Evolutionary conservation across 2,329 filamentous ascomycete genomes (phyloP).

Genomic region (Fusarium illudens): DNA sequence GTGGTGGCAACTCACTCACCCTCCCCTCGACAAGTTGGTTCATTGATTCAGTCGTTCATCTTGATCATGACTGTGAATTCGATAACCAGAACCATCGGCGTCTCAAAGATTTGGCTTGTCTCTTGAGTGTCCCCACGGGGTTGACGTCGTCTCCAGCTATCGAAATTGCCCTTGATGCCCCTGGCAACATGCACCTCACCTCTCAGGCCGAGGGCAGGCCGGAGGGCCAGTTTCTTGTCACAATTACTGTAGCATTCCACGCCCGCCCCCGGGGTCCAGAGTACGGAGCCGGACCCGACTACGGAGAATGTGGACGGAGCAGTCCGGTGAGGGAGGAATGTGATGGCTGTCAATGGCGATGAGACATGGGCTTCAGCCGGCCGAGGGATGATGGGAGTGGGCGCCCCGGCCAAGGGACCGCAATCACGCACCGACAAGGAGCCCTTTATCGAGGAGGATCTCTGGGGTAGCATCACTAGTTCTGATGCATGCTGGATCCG

Average conservation of each 20-base stretch:
- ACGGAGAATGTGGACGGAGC: conserved; percentile 38
- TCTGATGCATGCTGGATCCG: conserved; percentile 23
- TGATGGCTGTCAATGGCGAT: conserved; percentile 27
- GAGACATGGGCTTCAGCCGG: conserved; percentile 21
- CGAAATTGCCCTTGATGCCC: conserved; percentile 31
- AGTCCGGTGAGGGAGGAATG: conserved; percentile 34
- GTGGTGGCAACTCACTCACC: conserved; percentile 18
- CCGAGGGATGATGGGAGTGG: not conserved
- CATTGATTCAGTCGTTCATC: conserved; percentile 4
- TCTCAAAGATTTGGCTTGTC: conserved; percentile 11
- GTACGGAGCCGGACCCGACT: conserved; percentile 35
- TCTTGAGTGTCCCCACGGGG: conserved; percentile 10
- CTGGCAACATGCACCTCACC: conserved; percentile 24
- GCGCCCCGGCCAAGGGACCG: conserved; percentile 12
- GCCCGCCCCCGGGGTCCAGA: conserved; percentile 13
- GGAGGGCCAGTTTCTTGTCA: conserved; percentile 16
- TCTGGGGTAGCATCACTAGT: conserved; percentile 25
- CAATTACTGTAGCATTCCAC: conserved; percentile 37
- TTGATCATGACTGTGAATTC: conserved; percentile 10
- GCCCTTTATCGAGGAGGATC: conserved; percentile 11
- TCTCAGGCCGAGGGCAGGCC: conserved; percentile 10
- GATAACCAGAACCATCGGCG: conserved; percentile 17
- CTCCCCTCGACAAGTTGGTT: conserved; percentile 27
- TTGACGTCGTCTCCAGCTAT: conserved; percentile 24
- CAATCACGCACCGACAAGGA: conserved; percentile 17